These are phyloP conservation scores for Waitea zeae DNA, from an alignment of 1,284 basidiomycete species.

Conservation along the genomic window DNA sequence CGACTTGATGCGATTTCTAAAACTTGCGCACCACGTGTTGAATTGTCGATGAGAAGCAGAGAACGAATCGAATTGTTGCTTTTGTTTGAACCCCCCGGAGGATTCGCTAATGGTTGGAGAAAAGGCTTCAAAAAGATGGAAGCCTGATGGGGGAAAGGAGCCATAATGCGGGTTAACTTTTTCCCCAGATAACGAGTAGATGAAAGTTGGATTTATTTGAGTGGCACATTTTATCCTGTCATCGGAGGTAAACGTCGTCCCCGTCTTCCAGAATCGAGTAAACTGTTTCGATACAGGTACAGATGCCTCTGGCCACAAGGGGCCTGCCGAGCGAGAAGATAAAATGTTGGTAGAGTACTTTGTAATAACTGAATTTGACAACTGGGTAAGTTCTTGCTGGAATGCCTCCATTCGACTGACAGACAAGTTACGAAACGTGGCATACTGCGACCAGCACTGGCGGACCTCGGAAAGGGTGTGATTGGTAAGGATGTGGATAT, in stretches of 20 bases:
- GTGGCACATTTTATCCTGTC: slow-evolving; percentile 13
- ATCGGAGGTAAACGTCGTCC: slow-evolving; percentile 17
- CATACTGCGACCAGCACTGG: slow-evolving; percentile 24
- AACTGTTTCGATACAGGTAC: slow-evolving; percentile 11
- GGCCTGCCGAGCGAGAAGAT: neutral
- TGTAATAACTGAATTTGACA: neutral
- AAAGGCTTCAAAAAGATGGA: slow-evolving; percentile 26
- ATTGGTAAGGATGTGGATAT: slow-evolving; percentile 19
- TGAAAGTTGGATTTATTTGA: slow-evolving; percentile 28
- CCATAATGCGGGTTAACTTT: slow-evolving; percentile 27
- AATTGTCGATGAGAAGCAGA: slow-evolving; percentile 16
- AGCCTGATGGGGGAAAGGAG: slow-evolving; percentile 24
- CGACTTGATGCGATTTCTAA: slow-evolving; percentile 7
- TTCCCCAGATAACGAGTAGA: slow-evolving; percentile 22
- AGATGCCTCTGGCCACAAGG: slow-evolving; percentile 8
- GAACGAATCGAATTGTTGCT: slow-evolving; percentile 10
- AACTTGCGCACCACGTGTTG: slow-evolving; percentile 17
- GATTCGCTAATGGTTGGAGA: slow-evolving; percentile 1
- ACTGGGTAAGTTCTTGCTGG: neutral
- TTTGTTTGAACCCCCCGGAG: neutral
- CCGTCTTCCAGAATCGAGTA: slow-evolving; percentile 22
- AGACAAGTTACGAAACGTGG: slow-evolving; percentile 9
- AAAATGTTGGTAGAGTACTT: neutral
- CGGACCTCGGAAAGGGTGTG: slow-evolving; percentile 24
- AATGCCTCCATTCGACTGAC: neutral